Evolutionary conservation across 768 basidiomycete species (phyloP), one percentile per base, ranked within the genome.

Genomic region (Hericium coralloides): DNA sequence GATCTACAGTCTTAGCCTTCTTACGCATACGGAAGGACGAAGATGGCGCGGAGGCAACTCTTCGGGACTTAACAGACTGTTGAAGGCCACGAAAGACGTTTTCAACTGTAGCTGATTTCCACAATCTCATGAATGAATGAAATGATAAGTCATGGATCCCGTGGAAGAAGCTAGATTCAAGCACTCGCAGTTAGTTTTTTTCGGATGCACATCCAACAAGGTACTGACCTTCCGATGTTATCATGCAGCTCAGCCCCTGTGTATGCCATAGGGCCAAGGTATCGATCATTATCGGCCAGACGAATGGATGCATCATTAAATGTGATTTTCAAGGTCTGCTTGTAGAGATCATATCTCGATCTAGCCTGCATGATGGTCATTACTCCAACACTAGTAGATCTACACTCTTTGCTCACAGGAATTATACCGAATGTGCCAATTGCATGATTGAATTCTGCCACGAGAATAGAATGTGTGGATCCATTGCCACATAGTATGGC

Each of bases 401-500:
- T 41, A 41, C 38, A 55, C n/a, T 37, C 20, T 9, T 36, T 14
- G 73, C 83, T 48, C 63, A 92, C 93, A 59, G 82, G 79, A 14
- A 87, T 81, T 43, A 89, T 81, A 14, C 92, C 85, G 63, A 89
- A 90, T 1, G 85, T 89, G 23, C 94, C 95, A 45, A 83, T 75
- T 1, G 83, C 85, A n/a, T 75, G 74, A 55, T 80, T 76, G 63
- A 95, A 97, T 65, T 93, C 90, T 0, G 83, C 81, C 23, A 97
- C 84, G 41, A 95, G 77, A 5, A 97, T 72, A 64, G 76, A 86
- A 0, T 89, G 87, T 0, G 92, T 97, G 0, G 95, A 90, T 20
- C 80, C 72, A 71, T 95, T 98, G 12, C 95, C 95, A 18, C 86
- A 79, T 18, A 89, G 81, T 49, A 98, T 82, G 17, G 88, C 88